A percentile compares a stretch with the other conserved stretches of the same genome.
Conservation (phyloP, 768 basidiomycete genomes). For the Fomitopsis serialis region DNA sequence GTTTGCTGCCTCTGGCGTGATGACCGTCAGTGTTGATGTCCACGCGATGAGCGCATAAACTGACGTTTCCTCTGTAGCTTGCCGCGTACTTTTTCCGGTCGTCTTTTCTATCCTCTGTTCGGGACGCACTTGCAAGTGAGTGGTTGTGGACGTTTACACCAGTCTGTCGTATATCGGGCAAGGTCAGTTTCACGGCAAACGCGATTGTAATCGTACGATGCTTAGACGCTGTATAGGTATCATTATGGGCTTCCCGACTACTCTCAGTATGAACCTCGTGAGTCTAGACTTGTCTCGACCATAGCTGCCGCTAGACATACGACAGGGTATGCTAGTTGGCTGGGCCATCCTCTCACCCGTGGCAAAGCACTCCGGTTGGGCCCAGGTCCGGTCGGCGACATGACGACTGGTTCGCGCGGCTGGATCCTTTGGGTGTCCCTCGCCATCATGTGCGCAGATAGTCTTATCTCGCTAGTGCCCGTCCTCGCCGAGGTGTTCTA, state of each 20-base stretch:
- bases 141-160: conserved; percentile 96
- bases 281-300: conserved; percentile 12
- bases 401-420: conserved; percentile 83
- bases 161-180: conserved; percentile 88
- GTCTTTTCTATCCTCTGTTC: conserved; percentile 85
- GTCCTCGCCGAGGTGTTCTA: conserved; percentile 51
- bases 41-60: not conserved
- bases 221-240: conserved; percentile 47
- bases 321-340: conserved; percentile 90
- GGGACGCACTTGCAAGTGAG: conserved; percentile 74
- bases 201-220: too few species aligned
- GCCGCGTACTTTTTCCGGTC: conserved; percentile 87
- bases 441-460: conserved; percentile 94
- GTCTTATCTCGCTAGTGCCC: conserved; percentile 79
- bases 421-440: conserved; percentile 97
- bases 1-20: conserved; percentile 68
- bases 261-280: conserved; percentile 88
- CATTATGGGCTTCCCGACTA: conserved; percentile 97
- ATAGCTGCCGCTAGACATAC: not conserved
- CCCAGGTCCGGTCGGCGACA: conserved; percentile 89
- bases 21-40: conserved; percentile 57
- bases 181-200: conserved; percentile 37
- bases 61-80: conserved; percentile 42
- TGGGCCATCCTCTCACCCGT: conserved; percentile 94
- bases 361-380: conserved; percentile 81